These are phyloP conservation scores for Rhododendron vialii DNA, from an alignment of 148 eudicot species.

Conservation along the genomic window DNA sequence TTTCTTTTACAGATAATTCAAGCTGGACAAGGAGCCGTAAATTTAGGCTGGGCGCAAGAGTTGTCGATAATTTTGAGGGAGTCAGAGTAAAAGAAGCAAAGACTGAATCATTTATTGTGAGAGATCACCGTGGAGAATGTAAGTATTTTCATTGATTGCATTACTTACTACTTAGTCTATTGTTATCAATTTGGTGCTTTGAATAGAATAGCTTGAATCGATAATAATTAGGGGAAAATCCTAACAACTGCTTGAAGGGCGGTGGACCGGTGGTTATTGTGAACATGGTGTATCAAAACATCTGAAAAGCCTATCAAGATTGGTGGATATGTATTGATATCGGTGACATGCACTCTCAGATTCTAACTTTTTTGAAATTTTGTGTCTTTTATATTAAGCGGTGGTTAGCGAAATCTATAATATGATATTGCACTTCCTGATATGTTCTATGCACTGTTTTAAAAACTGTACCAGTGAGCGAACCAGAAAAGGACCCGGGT, in stretches of 20 bases:
- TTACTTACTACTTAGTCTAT: not conserved
- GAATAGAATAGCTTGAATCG: not conserved
- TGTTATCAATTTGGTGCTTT: not conserved
- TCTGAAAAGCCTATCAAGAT: not conserved
- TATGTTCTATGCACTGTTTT: not conserved
- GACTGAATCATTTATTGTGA: slow-evolving; percentile 64
- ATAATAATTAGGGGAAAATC: not conserved
- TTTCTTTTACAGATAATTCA: slow-evolving; percentile 69
- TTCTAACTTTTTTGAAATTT: not conserved
- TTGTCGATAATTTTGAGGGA: slow-evolving; percentile 48
- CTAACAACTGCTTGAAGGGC: not conserved
- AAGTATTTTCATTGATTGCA: slow-evolving; percentile 21
- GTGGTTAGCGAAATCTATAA: not conserved
- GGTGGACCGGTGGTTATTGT: not conserved
- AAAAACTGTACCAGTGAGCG: not conserved
- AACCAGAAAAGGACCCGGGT: not conserved
- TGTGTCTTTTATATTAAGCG: not conserved
- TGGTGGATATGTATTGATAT: not conserved
- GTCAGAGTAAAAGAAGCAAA: slow-evolving; percentile 65
- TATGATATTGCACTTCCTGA: not conserved
- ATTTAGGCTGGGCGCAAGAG: slow-evolving; percentile 74
- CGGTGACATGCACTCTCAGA: not conserved
- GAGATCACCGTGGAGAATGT: slow-evolving; percentile 89
- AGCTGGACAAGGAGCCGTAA: slow-evolving; percentile 83
- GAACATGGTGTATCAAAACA: not conserved